Conservation (phyloP, 192 early-diverging fungal species). For the Kickxella alabastrina region DNA sequence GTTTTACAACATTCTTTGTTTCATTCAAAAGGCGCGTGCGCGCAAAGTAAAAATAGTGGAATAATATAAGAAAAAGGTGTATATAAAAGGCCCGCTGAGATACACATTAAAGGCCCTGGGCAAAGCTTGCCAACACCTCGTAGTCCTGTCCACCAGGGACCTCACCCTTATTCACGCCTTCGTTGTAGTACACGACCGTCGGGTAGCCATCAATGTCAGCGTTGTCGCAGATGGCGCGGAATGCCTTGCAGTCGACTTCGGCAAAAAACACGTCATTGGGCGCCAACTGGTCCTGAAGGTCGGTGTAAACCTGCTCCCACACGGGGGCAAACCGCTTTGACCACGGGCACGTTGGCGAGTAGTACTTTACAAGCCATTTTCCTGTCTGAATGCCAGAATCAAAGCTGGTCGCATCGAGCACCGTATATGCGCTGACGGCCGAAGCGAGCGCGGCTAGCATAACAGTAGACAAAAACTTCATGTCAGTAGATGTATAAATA, state of each 20-base stretch:
- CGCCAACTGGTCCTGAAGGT: conserved; percentile 25
- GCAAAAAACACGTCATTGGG: conserved; percentile 37
- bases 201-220: conserved; percentile 49
- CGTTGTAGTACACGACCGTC: conserved; percentile 38
- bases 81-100: no score
- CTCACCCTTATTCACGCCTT: conserved; percentile 44
- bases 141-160: conserved; percentile 48
- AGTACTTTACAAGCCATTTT: conserved; percentile 52
- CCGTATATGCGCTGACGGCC: conserved; percentile 36
- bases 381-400: conserved; percentile 31
- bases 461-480: conserved; percentile 19
- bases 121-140: conserved; percentile 23
- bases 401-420: conserved; percentile 43
- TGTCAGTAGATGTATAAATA: no score
- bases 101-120: conserved; percentile 29
- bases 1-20: no score
- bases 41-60: no score
- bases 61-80: no score
- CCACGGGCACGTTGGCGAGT: conserved; percentile 48
- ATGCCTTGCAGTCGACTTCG: conserved; percentile 49
- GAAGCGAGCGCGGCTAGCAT: conserved; percentile 22
- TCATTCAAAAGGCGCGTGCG: no score
- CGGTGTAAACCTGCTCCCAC: conserved; percentile 45
- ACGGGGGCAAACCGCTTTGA: conserved; percentile 50
- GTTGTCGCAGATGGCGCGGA: conserved; percentile 35